A percentile compares a stretch with the other conserved stretches of the same genome.
These are phyloP conservation scores for Fragaria vesca DNA, from an alignment of 306 rosid genomes.

Conservation along the genomic window DNA sequence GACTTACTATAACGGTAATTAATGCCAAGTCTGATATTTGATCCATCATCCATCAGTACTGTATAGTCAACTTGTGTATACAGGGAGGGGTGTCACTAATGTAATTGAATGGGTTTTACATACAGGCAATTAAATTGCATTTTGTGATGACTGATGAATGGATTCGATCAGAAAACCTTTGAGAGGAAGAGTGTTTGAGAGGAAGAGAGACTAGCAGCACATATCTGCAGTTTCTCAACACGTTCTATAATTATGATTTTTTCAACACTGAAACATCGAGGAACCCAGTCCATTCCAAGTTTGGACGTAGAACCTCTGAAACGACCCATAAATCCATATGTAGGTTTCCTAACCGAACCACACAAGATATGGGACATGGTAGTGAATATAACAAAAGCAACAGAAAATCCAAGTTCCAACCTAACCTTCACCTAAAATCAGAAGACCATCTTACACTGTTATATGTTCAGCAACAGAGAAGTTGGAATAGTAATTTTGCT, in stretches of 20 bases:
- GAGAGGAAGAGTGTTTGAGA: too few relatives aligned
- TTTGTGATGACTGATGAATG: not conserved
- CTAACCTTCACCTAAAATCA: too few relatives aligned
- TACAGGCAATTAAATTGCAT: conserved; percentile 29
- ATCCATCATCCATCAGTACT: too few relatives aligned
- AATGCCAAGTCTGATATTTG: too few relatives aligned
- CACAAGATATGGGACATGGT: not conserved
- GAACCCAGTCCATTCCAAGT: conserved; percentile 82
- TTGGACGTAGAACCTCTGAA: conserved; percentile 76
- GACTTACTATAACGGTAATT: too few relatives aligned
- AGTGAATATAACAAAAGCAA: not conserved
- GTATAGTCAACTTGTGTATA: too few relatives aligned
- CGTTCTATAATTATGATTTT: conserved; percentile 59
- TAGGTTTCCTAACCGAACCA: not conserved
- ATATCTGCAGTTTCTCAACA: conserved; percentile 67
- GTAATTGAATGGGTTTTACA: too few relatives aligned
- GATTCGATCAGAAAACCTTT: not conserved
- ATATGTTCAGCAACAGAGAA: too few relatives aligned
- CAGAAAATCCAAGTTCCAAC: not conserved
- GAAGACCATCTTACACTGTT: too few relatives aligned
- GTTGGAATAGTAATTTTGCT: not conserved
- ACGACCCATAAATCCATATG: conserved; percentile 82
- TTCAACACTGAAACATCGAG: conserved; percentile 80
- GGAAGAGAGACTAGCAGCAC: conserved; percentile 20
- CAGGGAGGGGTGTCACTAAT: too few relatives aligned